Evolutionary conservation across 768 basidiomycete genomes (phyloP), one percentile per base, ranked within the genome.

Genomic region (Gloeopeniophorella convolvens): DNA sequence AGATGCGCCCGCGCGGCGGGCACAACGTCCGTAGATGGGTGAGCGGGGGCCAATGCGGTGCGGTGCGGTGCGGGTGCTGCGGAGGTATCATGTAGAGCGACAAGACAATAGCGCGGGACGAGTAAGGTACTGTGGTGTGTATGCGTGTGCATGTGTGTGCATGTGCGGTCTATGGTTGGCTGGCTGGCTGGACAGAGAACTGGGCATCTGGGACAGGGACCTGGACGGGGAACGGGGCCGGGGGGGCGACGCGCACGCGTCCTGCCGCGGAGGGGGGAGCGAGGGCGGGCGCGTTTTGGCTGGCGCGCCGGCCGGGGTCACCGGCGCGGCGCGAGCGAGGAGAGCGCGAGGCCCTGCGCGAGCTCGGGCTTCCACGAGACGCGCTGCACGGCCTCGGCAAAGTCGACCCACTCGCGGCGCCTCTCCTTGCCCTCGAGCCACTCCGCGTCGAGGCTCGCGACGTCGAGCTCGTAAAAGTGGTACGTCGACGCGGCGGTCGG

Each of bases 401-500:
- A 89, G 67, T 90, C 88, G 59, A 92, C 88, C 88, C 87, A 90
- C 70, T 91, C 89, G 60, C 89, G 71, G 65, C 72, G 74, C 54
- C 89, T 80, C 70, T 92, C 89, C 57, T 80, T 74, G 60, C 77
- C 71, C 66, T 92, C 89, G 50, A 87, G 70, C 89, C 89, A 92
- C 54, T 86, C 81, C 55, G 78, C 72, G 59, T 90, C 89, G 50
- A 92, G 78, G 33, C 70, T 71, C 13, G 77, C 72, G 41, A 90
- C 88, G 67, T 92, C 89, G 61, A 92, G 77, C 66, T 92, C 89
- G 70, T 86, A 92, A 58, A 92, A 90, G 69, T 92, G 89, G 70
- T 90, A 92, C 32, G 82, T 92, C 46, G 85, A 77, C 44, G 87
- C 79, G 30, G 83, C 79, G 34, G 84, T 78, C 54, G 82, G 79